Percentiles rank a stretch among this genome's conserved stretches.
These are phyloP conservation scores for Vitis rupestris DNA, from an alignment of 164 flowering plant genomes.

Conservation along the genomic window DNA sequence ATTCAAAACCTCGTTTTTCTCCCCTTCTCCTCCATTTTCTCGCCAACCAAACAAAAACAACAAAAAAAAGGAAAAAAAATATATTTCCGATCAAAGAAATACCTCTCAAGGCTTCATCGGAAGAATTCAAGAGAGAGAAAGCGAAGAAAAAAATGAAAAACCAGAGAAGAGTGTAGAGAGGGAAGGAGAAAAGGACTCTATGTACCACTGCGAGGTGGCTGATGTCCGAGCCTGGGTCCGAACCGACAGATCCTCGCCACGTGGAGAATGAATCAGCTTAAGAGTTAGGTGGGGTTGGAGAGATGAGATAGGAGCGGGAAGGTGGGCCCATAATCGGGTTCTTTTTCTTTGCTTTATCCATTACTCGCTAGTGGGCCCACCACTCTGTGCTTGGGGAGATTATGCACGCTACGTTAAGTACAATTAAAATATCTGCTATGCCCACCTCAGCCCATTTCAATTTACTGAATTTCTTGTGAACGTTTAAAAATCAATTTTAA, in stretches of 20 bases:
- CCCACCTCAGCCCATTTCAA: too few relatives aligned
- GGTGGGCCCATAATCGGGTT: too few relatives aligned
- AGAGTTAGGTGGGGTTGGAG: slow-evolving; percentile 4
- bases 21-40: neutral
- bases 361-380: neutral
- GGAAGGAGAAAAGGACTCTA: neutral
- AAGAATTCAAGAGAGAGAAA: neutral
- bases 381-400: too few relatives aligned
- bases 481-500: too few relatives aligned
- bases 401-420: too few relatives aligned
- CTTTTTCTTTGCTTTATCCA: too few relatives aligned
- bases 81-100: neutral
- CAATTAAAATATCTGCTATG: too few relatives aligned
- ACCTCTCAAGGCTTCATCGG: neutral
- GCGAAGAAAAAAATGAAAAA: neutral
- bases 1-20: neutral
- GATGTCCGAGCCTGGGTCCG: slow-evolving; percentile 8
- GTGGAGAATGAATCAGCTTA: neutral
- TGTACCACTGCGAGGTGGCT: neutral
- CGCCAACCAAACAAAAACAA: neutral
- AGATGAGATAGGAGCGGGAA: too few relatives aligned
- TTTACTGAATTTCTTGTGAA: too few relatives aligned
- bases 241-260: slow-evolving; percentile 6
- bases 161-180: neutral
- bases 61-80: neutral